Evolutionary conservation across 345 rosid species (phyloP).

Genomic region (Mallotus nudiflorus): DNA sequence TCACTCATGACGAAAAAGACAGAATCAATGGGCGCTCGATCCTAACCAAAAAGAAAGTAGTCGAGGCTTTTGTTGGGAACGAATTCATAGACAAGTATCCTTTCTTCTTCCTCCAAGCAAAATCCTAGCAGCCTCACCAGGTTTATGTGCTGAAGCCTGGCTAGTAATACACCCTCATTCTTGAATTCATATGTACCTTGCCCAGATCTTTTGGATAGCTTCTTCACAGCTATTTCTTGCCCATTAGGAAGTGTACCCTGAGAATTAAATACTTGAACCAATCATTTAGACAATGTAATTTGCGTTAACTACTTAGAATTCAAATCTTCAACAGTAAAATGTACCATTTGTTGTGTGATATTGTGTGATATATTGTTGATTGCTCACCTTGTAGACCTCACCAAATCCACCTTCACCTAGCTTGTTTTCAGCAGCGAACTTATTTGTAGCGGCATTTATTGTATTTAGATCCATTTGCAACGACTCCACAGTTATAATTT

Average conservation of each 20-base stretch:
- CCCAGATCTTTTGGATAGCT: conserved; percentile 35
- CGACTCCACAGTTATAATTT: conserved; percentile 40
- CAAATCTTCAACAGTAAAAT: background rate
- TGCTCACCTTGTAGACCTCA: conserved; percentile 58
- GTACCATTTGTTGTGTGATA: too few species aligned
- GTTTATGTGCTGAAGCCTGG: conserved; percentile 53
- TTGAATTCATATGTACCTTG: conserved; percentile 49
- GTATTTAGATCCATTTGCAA: conserved; percentile 43
- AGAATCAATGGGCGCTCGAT: too few species aligned
- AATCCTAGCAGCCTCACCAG: conserved; percentile 46
- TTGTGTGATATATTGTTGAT: too few species aligned
- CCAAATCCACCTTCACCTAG: conserved; percentile 79
- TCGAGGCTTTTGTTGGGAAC: conserved; percentile 52
- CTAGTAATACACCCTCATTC: conserved; percentile 46
- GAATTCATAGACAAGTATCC: conserved; percentile 50
- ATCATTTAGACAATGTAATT: too few species aligned
- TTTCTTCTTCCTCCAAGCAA: conserved; percentile 45
- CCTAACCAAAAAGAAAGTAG: conserved; percentile 34
- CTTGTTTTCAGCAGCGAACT: conserved; percentile 52
- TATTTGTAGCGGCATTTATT: conserved; percentile 49
- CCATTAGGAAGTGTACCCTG: conserved; percentile 46
- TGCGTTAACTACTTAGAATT: too few species aligned
- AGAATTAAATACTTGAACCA: too few species aligned
- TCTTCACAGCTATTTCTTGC: conserved; percentile 48
- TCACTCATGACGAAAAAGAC: background rate